Percentiles rank a stretch among this genome's conserved stretches.
These are phyloP conservation scores for Ceratocystis albifundus DNA, from an alignment of 2,329 filamentous ascomycete species.

Conservation along the genomic window DNA sequence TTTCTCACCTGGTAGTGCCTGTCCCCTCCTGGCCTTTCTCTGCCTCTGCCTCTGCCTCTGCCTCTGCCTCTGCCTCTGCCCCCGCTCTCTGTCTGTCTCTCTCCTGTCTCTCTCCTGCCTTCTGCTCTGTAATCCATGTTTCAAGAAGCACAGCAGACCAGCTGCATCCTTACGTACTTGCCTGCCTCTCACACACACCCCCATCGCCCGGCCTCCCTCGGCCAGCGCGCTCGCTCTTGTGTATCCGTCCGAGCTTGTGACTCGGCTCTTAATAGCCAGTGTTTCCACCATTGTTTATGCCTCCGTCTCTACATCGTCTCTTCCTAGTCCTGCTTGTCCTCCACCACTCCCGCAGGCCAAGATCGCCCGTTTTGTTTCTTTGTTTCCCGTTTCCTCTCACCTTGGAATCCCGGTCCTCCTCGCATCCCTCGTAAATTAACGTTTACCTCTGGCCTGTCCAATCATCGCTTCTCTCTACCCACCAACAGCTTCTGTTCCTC, in stretches of 20 bases:
- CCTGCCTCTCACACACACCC: too few species aligned
- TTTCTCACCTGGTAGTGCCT: neutral
- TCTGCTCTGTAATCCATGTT: neutral
- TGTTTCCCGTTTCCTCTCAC: neutral
- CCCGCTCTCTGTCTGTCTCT: neutral
- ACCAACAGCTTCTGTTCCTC: neutral
- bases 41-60: neutral
- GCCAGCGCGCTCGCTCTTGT: neutral
- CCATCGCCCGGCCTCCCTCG: too few species aligned
- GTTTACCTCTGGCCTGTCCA: neutral
- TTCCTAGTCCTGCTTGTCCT: neutral
- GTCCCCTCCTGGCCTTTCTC: accelerated
- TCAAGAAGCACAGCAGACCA: neutral
- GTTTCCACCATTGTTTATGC: neutral
- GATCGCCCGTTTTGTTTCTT: neutral
- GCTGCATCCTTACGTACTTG: neutral
- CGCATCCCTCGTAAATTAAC: neutral
- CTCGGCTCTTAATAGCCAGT: neutral
- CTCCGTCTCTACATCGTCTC: too few species aligned
- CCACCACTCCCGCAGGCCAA: neutral
- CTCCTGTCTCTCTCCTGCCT: too few species aligned
- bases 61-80: neutral
- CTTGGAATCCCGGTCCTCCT: neutral
- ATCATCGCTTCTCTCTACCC: neutral
- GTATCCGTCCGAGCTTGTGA: constrained; percentile 3